Percentiles rank a stretch among this genome's conserved stretches.
Evolutionary conservation across 495 filamentous ascomycete genomes (phyloP).

Genomic region (Podospora appendiculata): DNA sequence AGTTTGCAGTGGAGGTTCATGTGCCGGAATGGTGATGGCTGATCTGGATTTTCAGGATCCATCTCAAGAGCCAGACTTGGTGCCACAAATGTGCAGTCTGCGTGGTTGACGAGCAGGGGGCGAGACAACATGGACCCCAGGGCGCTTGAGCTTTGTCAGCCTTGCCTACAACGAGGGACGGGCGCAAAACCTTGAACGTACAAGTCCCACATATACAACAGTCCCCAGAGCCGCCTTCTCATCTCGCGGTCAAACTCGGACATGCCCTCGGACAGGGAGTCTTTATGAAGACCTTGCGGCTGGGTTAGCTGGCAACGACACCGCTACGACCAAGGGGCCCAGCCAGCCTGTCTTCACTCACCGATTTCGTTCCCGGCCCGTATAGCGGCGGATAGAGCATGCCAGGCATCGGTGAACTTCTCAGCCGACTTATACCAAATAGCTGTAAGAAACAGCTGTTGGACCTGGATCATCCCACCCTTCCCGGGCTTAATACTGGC

Average conservation of each 20-base stretch:
- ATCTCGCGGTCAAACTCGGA: slow-evolving; percentile 40
- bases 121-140: slow-evolving; percentile 31
- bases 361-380: slow-evolving; percentile 46
- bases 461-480: slow-evolving; percentile 40
- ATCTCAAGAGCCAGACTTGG: slow-evolving; percentile 32
- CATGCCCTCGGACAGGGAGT: slow-evolving; percentile 23
- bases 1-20: slow-evolving; percentile 32
- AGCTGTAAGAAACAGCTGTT: slow-evolving; percentile 44
- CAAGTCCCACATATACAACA: slow-evolving; percentile 36
- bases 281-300: slow-evolving; percentile 38
- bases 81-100: slow-evolving; percentile 24
- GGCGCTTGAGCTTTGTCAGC: slow-evolving; percentile 17
- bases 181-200: slow-evolving; percentile 9
- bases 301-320: no score
- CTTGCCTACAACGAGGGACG: neutral
- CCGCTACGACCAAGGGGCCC: no score
- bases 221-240: slow-evolving; percentile 34
- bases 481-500: slow-evolving; percentile 37
- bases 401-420: slow-evolving; percentile 46
- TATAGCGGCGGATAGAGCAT: slow-evolving; percentile 36
- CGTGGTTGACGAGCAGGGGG: slow-evolving; percentile 29
- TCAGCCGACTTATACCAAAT: slow-evolving; percentile 47
- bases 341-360: slow-evolving; percentile 4
- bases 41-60: slow-evolving; percentile 23
- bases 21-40: slow-evolving; percentile 34